phyloP scores from a whole-genome alignment of 306 rosid species.

The Albizia julibrissin region DNA sequence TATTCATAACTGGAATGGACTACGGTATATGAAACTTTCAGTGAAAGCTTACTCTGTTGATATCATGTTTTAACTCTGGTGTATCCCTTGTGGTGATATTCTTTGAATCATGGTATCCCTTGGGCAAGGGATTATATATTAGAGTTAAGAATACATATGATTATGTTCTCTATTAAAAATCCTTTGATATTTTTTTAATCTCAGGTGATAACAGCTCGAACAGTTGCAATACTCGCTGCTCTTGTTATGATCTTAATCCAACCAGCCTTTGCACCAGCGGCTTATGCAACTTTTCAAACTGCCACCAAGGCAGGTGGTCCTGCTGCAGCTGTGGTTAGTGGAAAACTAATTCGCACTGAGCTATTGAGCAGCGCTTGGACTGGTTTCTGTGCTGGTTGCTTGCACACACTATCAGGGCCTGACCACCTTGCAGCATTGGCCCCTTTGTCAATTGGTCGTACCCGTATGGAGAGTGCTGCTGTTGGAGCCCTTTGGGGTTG shows the following conservation, averaged over 20 bases:
- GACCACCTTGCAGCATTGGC: slow-evolving; percentile 99
- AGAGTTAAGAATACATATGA: neutral
- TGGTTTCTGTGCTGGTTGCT: slow-evolving; percentile 93
- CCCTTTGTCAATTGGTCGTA: slow-evolving; percentile 90
- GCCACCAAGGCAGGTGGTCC: slow-evolving; percentile 68
- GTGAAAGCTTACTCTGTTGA: slow-evolving; percentile 13
- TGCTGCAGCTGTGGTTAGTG: slow-evolving; percentile 65
- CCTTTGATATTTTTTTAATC: slow-evolving; percentile 13
- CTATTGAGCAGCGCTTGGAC: slow-evolving; percentile 91
- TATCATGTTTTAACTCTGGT: slow-evolving; percentile 12
- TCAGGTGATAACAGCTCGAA: slow-evolving; percentile 61
- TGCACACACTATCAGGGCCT: slow-evolving; percentile 99
- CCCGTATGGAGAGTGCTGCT: slow-evolving; percentile 86
- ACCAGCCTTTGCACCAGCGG: slow-evolving; percentile 82
- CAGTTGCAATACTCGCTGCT: slow-evolving; percentile 60
- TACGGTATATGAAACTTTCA: neutral
- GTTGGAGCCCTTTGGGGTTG: slow-evolving; percentile 99
- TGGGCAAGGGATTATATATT: neutral
- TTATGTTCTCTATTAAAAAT: neutral
- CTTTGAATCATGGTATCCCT: neutral
- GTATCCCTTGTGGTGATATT: neutral
- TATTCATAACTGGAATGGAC: slow-evolving; percentile 5
- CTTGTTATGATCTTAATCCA: slow-evolving; percentile 69
- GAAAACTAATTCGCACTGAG: slow-evolving; percentile 71
- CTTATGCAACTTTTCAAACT: slow-evolving; percentile 68